Base-by-base conservation (phyloP, 2,329 filamentous ascomycete species). In the Keithomyces neogunnii region DNA sequence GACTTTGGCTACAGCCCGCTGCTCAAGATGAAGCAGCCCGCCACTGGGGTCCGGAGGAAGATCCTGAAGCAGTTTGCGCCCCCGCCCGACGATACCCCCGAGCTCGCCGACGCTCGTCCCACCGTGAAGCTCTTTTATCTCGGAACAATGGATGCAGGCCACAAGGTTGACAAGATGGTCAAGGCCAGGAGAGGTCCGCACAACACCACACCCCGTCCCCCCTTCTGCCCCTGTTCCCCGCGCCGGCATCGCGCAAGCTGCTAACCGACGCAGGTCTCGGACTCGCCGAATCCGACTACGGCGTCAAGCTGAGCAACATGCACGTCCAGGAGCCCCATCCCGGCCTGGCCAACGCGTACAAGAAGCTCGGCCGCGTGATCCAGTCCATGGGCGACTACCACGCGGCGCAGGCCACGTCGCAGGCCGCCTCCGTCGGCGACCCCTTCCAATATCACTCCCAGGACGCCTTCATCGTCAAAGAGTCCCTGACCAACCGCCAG, bases 1-100 rank as follows among this genome's bases (percentile, higher is more conserved):
- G 93, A 99, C 67, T 97, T 96, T 67, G 93, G 93, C 40, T 99
- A 99, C 69, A 96, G 90, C 63, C 93, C 93, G 1, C 87, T 97
- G 63, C 85, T 96, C 45, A 86, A 92, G 68, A 89, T 90, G 78
- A 96, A 95, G 75, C 93, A 99, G 69, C 93, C 93, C 28, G 93
- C 93, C 7, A 99, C 93, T 1, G 93, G 93, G 43, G 89, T 99
- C 60, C 84, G 93, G 56, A 82, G 93, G 64, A 96, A 96, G 73
- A 86, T 97, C 55, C 76, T 99, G 66, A 99, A 99, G 76, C 93
- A 99, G 68, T 99, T 99, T 69, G 92, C 93, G 38, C 93, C 93
- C 33, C 93, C 93, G 1, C 91, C 93, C 10, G 93, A 99, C 69
- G 93, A 99, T 67, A 97, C 93, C 1, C 91, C 92, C 8, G 93